These are phyloP conservation scores for Wickerhamiella sergipiensis DNA, from an alignment of 805 yeast genomes.

Conservation along the genomic window DNA sequence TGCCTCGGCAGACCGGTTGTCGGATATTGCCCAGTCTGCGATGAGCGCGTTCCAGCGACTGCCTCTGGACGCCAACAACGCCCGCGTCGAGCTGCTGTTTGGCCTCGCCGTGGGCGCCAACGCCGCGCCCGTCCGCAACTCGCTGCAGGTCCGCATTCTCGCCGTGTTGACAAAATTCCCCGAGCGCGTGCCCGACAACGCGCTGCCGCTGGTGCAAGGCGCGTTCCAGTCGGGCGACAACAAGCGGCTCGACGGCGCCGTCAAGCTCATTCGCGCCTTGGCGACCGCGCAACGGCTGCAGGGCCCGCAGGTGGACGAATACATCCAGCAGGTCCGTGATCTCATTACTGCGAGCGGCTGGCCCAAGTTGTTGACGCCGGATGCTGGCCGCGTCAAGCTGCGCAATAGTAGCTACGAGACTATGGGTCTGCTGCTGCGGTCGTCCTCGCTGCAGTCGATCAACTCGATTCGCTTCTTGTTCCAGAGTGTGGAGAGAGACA, in stretches of 20 bases:
- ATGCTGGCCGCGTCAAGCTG: slow-evolving; percentile 6
- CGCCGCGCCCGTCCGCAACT: slow-evolving; percentile 39
- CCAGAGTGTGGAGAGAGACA: slow-evolving; percentile 53
- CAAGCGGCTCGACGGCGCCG: slow-evolving; percentile 41
- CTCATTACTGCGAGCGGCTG: slow-evolving; percentile 23
- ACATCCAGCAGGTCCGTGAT: slow-evolving; percentile 9
- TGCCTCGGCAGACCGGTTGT: slow-evolving; percentile 48
- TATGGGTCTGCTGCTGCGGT: slow-evolving; percentile 50
- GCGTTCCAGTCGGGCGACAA: slow-evolving; percentile 46
- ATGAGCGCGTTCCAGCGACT: slow-evolving; percentile 30
- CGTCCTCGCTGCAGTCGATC: slow-evolving; percentile 30
- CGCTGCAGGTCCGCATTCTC: slow-evolving; percentile 44
- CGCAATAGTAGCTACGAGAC: slow-evolving; percentile 52
- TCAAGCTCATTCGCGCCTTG: slow-evolving; percentile 54
- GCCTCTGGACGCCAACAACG: slow-evolving; percentile 33
- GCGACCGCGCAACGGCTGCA: slow-evolving; percentile 24
- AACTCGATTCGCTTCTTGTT: slow-evolving; percentile 51
- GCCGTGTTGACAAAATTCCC: slow-evolving; percentile 37
- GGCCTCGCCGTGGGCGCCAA: slow-evolving; percentile 39
- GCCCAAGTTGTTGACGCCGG: slow-evolving; percentile 16
- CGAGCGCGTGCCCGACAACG: slow-evolving; percentile 32
- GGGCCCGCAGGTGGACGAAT: slow-evolving; percentile 4
- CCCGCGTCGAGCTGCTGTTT: slow-evolving; percentile 33
- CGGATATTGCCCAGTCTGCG: slow-evolving; percentile 43
- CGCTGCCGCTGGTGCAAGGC: slow-evolving; percentile 38